These are phyloP conservation scores for Echinochloa phyllopogon DNA, from an alignment of 176 grass and related monocot genomes.

Conservation along the genomic window DNA sequence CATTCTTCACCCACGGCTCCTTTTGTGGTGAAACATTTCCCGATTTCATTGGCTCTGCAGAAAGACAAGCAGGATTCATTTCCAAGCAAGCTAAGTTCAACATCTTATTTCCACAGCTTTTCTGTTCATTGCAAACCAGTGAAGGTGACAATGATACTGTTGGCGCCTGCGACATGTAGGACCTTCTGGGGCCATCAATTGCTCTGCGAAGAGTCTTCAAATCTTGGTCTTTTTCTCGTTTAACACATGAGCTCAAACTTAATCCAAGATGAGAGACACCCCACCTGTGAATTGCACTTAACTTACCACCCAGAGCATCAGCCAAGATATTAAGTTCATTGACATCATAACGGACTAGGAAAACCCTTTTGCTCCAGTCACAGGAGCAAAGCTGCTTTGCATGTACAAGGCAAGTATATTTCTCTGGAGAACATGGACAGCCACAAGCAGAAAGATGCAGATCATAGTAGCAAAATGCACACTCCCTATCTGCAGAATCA, in stretches of 20 bases:
- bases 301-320: conserved; percentile 86
- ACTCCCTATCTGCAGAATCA: conserved; percentile 82
- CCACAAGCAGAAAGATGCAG: conserved; percentile 83
- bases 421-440: conserved; percentile 67
- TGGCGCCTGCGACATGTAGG: conserved; percentile 53
- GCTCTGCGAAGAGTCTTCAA: conserved; percentile 45
- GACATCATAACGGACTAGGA: conserved; percentile 87
- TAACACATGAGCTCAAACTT: conserved; percentile 71
- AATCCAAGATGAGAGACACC: conserved; percentile 76
- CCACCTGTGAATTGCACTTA: conserved; percentile 93
- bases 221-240: conserved; percentile 70
- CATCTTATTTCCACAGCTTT: conserved; percentile 48
- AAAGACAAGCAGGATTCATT: conserved; percentile 16
- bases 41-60: conserved; percentile 38
- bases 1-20: conserved; percentile 17
- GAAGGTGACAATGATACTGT: conserved; percentile 50
- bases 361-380: conserved; percentile 70
- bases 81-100: neutral
- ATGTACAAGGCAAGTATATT: conserved; percentile 78
- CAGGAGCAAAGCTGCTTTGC: conserved; percentile 85
- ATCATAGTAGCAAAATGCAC: conserved; percentile 90
- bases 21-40: conserved; percentile 41
- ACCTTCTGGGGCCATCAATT: conserved; percentile 50
- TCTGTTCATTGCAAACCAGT: conserved; percentile 19
- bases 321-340: conserved; percentile 79